Evolutionary conservation across 1,284 basidiomycete species (phyloP).

Genomic region (Malassezia nana): DNA sequence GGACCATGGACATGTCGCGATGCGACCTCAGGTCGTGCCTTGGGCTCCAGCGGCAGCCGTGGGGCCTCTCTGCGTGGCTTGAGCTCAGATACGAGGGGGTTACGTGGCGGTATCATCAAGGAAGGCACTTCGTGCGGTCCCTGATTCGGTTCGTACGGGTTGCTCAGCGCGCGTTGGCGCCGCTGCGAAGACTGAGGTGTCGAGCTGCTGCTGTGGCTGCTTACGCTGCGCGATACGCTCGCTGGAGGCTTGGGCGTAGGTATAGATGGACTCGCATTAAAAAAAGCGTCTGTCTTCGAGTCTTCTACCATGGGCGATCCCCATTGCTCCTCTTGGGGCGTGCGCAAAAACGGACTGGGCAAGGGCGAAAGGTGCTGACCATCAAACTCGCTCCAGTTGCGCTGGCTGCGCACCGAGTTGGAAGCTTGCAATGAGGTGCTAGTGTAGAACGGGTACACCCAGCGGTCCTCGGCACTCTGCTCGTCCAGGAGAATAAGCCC

Average conservation of each 20-base stretch:
- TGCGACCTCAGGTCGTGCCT: not conserved
- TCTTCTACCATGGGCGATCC: not conserved
- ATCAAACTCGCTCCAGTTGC: slow-evolving; percentile 43
- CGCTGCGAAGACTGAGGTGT: not conserved
- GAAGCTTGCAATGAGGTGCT: slow-evolving; percentile 3
- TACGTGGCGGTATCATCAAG: not conserved
- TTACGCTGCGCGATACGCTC: slow-evolving; percentile 9
- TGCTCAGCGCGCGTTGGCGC: slow-evolving; percentile 16
- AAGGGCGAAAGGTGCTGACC: slow-evolving; percentile 40
- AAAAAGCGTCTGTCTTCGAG: slow-evolving; percentile 35
- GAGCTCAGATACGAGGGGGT: not conserved
- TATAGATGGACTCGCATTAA: slow-evolving; percentile 17
- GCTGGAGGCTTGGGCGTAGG: slow-evolving; percentile 13
- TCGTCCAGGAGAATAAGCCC: not conserved
- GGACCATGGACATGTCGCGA: slow-evolving; percentile 26
- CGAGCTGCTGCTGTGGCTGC: not conserved
- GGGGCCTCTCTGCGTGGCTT: not conserved
- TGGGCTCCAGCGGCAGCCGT: slow-evolving; percentile 4
- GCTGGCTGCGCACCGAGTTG: slow-evolving; percentile 34
- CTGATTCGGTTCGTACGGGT: slow-evolving; percentile 1
- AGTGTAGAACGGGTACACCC: not conserved
- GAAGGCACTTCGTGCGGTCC: not conserved
- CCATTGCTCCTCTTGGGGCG: not conserved
- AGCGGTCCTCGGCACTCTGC: not conserved
- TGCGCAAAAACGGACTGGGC: slow-evolving; percentile 30